Conservation (phyloP, 2,329 filamentous ascomycete genomes). For the Claviceps africana region DNA sequence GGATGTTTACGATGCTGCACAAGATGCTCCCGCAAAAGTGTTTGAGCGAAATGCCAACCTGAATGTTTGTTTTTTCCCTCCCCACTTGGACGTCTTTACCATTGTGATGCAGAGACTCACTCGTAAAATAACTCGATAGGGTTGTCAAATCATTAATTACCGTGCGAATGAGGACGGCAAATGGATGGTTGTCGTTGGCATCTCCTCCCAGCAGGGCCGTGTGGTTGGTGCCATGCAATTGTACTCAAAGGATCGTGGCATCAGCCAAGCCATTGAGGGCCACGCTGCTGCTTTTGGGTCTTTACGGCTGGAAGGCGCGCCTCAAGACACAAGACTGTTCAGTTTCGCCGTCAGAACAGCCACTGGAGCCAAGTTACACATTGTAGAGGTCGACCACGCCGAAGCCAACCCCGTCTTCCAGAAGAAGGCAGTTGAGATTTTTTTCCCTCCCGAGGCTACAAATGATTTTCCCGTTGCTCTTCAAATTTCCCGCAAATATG, state of each 20-base stretch:
- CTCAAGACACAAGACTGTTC: slow-evolving; percentile 87
- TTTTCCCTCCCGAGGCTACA: slow-evolving; percentile 87
- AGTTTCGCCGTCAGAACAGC: slow-evolving; percentile 88
- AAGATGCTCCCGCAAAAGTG: slow-evolving; percentile 70
- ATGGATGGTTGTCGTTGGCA: slow-evolving; percentile 97
- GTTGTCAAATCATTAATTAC: slow-evolving; percentile 99
- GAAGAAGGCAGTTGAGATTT: slow-evolving; percentile 96
- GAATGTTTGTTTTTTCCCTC: slow-evolving; percentile 40
- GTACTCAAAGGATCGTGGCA: slow-evolving; percentile 88
- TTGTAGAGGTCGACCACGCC: slow-evolving; percentile 93
- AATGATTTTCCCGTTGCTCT: slow-evolving; percentile 98
- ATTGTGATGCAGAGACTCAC: neutral
- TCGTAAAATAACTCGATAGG: slow-evolving; percentile 33
- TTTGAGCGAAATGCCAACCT: slow-evolving; percentile 92
- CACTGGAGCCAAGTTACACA: slow-evolving; percentile 85
- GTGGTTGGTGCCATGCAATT: slow-evolving; percentile 95
- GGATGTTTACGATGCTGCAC: slow-evolving; percentile 81
- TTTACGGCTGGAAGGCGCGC: slow-evolving; percentile 73
- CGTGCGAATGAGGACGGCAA: slow-evolving; percentile 89
- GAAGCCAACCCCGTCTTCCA: slow-evolving; percentile 76
- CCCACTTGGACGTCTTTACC: neutral
- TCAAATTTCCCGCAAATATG: slow-evolving; percentile 93
- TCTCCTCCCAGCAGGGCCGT: slow-evolving; percentile 81
- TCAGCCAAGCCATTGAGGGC: slow-evolving; percentile 95
- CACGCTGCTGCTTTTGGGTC: slow-evolving; percentile 92